Evolutionary conservation across 345 rosid genomes (phyloP).

Genomic region (Bruguiera gymnorhiza): DNA sequence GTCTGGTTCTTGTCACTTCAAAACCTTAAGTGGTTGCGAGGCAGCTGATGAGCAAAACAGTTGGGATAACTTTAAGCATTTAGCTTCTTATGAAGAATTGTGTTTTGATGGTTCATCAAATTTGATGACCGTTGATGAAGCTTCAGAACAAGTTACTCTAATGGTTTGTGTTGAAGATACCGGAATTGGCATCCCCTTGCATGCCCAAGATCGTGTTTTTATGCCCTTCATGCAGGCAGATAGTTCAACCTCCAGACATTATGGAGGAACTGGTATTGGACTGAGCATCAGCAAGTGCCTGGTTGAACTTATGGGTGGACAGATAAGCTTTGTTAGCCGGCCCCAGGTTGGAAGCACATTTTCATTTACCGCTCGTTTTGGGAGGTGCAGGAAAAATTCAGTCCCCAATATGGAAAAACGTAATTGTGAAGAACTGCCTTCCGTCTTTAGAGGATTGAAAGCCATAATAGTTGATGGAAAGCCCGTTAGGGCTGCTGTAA

Average conservation of each 20-base stretch:
- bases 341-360: slow-evolving; percentile 89
- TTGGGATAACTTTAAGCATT: slow-evolving; percentile 79
- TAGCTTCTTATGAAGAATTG: slow-evolving; percentile 47
- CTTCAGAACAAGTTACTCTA: slow-evolving; percentile 52
- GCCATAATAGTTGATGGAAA: slow-evolving; percentile 81
- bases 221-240: slow-evolving; percentile 98
- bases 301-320: slow-evolving; percentile 93
- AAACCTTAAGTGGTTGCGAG: slow-evolving; percentile 85
- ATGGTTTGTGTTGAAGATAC: slow-evolving; percentile 92
- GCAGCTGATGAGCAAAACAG: slow-evolving; percentile 83
- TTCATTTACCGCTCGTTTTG: slow-evolving; percentile 64
- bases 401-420: slow-evolving; percentile 42
- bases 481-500: slow-evolving; percentile 88
- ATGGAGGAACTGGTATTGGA: slow-evolving; percentile 98
- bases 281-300: slow-evolving; percentile 93
- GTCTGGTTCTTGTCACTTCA: slow-evolving; percentile 36
- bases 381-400: slow-evolving; percentile 41
- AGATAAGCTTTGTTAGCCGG: slow-evolving; percentile 69
- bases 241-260: slow-evolving; percentile 86
- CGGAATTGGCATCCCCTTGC: slow-evolving; percentile 83
- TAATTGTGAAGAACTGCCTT: slow-evolving; percentile 62
- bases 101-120: slow-evolving; percentile 30
- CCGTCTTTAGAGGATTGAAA: slow-evolving; percentile 67
- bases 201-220: slow-evolving; percentile 83
- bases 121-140: slow-evolving; percentile 29